Evolutionary conservation across 2,329 filamentous ascomycete genomes (phyloP).

Genomic region (Didymella keratinophila): DNA sequence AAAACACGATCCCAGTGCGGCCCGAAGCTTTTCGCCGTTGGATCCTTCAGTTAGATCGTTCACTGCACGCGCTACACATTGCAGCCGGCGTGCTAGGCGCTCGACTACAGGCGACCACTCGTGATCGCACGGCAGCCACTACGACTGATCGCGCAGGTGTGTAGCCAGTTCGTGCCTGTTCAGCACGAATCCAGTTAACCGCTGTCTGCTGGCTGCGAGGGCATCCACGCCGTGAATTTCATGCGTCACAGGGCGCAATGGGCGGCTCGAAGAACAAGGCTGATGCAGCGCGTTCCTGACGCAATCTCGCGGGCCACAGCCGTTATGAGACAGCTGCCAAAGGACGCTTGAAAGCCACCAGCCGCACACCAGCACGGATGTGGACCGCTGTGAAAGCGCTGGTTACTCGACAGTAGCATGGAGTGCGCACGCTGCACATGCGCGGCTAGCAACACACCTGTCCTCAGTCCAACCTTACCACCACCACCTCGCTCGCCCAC

Average conservation of each 20-base stretch:
- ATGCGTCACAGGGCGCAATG: constrained; percentile 46
- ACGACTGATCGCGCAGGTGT: constrained; percentile 48
- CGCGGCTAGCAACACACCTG: constrained; percentile 28
- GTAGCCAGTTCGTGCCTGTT: constrained; percentile 38
- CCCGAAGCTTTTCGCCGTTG: constrained; percentile 50
- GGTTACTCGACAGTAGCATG: constrained; percentile 44
- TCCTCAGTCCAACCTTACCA: constrained; percentile 32
- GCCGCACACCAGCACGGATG: constrained; percentile 34
- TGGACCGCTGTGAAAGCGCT: constrained; percentile 23
- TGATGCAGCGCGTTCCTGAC: constrained; percentile 54
- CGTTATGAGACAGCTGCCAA: constrained; percentile 48
- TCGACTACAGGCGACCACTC: constrained; percentile 22
- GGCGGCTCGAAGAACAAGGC: constrained; percentile 51
- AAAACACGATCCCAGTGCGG: constrained; percentile 50
- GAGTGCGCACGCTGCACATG: constrained; percentile 33
- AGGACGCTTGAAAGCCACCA: constrained; percentile 38
- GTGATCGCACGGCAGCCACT: constrained; percentile 24
- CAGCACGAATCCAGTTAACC: constrained; percentile 36
- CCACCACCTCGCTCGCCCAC: constrained; percentile 30
- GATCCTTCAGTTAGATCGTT: constrained; percentile 48
- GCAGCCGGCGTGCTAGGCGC: constrained; percentile 40
- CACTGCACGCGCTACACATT: constrained; percentile 32
- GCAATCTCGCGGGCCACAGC: constrained; percentile 50
- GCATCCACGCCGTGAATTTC: constrained; percentile 34
- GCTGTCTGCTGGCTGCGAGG: constrained; percentile 33